phyloP scores from a whole-genome alignment of 2,329 filamentous ascomycete species.

The Trichoderma atroviride region DNA sequence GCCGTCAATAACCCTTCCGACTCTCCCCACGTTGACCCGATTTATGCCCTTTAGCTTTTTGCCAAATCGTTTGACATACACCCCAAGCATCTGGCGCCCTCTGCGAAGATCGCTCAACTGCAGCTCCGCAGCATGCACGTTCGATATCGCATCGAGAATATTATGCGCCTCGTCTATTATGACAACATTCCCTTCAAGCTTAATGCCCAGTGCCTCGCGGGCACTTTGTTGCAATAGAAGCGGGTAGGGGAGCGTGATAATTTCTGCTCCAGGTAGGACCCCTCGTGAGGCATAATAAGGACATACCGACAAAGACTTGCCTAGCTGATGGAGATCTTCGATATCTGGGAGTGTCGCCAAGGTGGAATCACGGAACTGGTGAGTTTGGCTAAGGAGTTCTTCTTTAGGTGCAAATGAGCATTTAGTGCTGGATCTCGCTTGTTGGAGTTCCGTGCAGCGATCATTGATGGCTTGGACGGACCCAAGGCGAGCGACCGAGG shows the following conservation, averaged over 20 bases:
- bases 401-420: conserved; percentile 80
- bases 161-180: conserved; percentile 98
- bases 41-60: conserved; percentile 90
- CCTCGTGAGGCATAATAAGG: conserved; percentile 95
- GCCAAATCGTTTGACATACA: conserved; percentile 85
- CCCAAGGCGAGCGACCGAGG: conserved; percentile 71
- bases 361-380: conserved; percentile 82
- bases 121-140: conserved; percentile 80
- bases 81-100: conserved; percentile 73
- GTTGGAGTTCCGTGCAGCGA: conserved; percentile 85
- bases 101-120: conserved; percentile 71
- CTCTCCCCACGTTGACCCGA: conserved; percentile 85
- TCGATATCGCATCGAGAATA: conserved; percentile 90
- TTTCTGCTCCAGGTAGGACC: conserved; percentile 81
- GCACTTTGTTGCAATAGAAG: conserved; percentile 84
- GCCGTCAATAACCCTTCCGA: conserved; percentile 80
- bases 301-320: conserved; percentile 78
- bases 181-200: conserved; percentile 84
- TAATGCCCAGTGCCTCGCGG: conserved; percentile 83
- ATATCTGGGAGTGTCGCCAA: conserved; percentile 89
- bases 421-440: conserved; percentile 60
- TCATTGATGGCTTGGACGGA: conserved; percentile 87
- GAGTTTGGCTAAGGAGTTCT: conserved; percentile 69
- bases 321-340: conserved; percentile 81
- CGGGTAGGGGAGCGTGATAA: conserved; percentile 91